Percentiles rank a stretch among this genome's conserved stretches.
These are phyloP conservation scores for Hericium erinaceus DNA, from an alignment of 768 basidiomycete species.

Conservation along the genomic window DNA sequence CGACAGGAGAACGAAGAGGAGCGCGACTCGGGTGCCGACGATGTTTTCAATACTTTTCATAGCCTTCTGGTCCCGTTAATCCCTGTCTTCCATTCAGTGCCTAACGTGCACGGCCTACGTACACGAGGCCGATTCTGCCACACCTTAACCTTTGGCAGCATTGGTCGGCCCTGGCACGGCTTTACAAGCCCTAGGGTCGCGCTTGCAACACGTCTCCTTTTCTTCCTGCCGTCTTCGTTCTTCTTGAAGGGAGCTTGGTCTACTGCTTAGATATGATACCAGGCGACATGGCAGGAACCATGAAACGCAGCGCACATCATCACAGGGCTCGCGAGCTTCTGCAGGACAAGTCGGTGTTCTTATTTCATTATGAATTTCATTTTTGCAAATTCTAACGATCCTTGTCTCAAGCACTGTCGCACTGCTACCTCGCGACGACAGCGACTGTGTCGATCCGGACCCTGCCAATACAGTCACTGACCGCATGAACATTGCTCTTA, in stretches of 20 bases:
- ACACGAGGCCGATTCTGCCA: not conserved
- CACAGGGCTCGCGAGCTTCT: not conserved
- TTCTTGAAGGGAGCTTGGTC: not conserved
- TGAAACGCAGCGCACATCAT: not conserved
- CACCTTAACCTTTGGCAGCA: not conserved
- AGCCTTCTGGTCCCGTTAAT: not conserved
- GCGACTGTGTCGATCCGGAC: slow-evolving; percentile 32
- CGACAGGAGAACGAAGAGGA: too few relatives aligned
- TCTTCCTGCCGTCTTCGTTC: not conserved
- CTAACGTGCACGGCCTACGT: not conserved
- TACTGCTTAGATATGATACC: too few relatives aligned
- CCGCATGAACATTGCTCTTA: slow-evolving; percentile 55
- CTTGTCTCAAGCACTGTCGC: not conserved
- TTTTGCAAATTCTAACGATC: too few relatives aligned
- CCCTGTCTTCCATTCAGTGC: not conserved
- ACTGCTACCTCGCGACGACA: not conserved
- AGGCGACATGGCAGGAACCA: not conserved
- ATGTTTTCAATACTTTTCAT: not conserved
- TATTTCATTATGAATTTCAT: not conserved
- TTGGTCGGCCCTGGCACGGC: not conserved
- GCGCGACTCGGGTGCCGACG: too few relatives aligned
- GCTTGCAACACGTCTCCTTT: not conserved
- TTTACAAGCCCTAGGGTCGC: too few relatives aligned
- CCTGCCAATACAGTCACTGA: slow-evolving; percentile 54
- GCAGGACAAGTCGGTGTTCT: not conserved